Base-by-base conservation (phyloP, 2,329 filamentous ascomycete genomes). In the Monosporascus sp. region DNA sequence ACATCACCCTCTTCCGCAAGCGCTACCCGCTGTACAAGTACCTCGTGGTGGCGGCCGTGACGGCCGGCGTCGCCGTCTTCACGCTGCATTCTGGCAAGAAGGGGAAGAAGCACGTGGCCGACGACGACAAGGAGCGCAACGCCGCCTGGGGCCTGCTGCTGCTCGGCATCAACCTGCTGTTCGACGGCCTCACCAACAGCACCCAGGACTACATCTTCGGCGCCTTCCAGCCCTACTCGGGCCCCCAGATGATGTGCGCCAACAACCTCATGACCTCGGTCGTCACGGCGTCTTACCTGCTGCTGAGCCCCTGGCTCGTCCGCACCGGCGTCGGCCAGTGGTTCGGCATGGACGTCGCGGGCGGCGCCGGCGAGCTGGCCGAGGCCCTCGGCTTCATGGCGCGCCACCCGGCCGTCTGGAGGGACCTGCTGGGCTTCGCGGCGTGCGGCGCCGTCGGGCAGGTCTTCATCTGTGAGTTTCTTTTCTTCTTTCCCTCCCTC, bases 231-330 rank as follows among this genome's bases (percentile, higher is more conserved):
- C 85, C 87, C 16, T 97, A 94, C 69, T 84, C 85, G 3, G 94
- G 94, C 9, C 91, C 93, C 55, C 94, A 99, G 80, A 99, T 99
- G 94, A 99, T 99, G 94, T 95, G 92, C 69, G 92, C 93, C 40
- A 91, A 97, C 73, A 99, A 97, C 69, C 76, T 96, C 52, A 88
- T 97, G 71, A 87, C 84, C 63, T 93, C 91, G 3, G 67, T 85
- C 47, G 77, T 97, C 53, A 97, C 92, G 3, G 78, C 82, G 20
- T 67, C 75, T 0, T 97, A 96, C 66, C 83, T 99, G 45, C 59
- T 93, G 19, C 66, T 91, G 20, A 88, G 86, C 63, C 94, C 94
- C 0, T 90, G 87, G 75, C 71, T 97, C n/a, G 88, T 87, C 0
- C 76, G 80, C 53, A 91, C 84, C 1, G 79, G 79, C 7, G 55